phyloP scores from a whole-genome alignment of 2,329 filamentous ascomycete species.

The Colletotrichum shisoi region DNA sequence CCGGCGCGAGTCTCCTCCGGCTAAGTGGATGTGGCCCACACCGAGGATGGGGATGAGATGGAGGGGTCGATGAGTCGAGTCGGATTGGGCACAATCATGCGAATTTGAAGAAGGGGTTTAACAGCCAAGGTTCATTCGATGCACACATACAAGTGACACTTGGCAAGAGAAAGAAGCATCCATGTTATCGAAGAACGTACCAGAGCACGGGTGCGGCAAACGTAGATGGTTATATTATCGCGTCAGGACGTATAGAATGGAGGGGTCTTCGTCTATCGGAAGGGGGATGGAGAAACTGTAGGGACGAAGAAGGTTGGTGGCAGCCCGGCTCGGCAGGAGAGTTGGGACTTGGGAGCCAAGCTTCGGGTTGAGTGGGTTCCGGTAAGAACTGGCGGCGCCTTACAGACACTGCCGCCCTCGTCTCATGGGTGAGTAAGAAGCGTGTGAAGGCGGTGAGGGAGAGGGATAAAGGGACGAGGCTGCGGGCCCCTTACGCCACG shows the following conservation, averaged over 20 bases:
- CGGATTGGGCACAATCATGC: not conserved
- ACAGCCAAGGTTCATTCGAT: too few species aligned
- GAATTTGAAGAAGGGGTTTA: not conserved
- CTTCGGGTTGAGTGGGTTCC: not conserved
- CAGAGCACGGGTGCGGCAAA: constrained; percentile 14
- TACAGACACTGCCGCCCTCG: too few species aligned
- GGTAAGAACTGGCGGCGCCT: too few species aligned
- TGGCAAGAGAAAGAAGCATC: not conserved
- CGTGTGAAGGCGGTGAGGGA: constrained; percentile 31
- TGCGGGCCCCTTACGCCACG: not conserved
- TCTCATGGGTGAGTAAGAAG: not conserved
- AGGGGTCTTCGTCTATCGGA: not conserved
- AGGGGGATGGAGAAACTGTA: not conserved
- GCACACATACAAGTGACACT: too few species aligned
- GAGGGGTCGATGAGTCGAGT: constrained; percentile 14
- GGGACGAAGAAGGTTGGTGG: not conserved
- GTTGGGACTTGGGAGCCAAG: not conserved
- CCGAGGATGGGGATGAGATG: constrained; percentile 24
- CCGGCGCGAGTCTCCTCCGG: constrained; percentile 18
- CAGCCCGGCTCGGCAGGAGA: constrained; percentile 16
- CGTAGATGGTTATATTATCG: constrained; percentile 5
- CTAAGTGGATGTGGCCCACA: constrained; percentile 14
- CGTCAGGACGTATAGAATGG: not conserved
- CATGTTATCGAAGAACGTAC: constrained; percentile 1
- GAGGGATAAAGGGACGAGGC: not conserved